Conservation (phyloP, 2,329 filamentous ascomycete genomes). For the Zymoseptoria pseudotritici region DNA sequence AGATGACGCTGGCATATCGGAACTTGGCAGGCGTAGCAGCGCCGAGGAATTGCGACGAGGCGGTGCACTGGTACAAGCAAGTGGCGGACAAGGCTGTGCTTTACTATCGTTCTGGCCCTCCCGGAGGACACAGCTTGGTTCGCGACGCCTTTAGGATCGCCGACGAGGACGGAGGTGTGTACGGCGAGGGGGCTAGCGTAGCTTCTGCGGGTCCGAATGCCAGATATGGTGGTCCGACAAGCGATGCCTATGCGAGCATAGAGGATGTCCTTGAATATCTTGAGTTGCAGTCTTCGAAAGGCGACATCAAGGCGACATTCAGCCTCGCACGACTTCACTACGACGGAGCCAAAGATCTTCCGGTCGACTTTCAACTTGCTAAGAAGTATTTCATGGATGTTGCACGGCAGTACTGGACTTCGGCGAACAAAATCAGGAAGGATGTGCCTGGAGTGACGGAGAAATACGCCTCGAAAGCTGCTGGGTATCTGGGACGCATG, state of each 20-base stretch:
- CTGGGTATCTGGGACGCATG: slow-evolving; percentile 82
- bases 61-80: slow-evolving; percentile 80
- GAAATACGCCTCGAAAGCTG: slow-evolving; percentile 72
- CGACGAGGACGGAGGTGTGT: slow-evolving; percentile 85
- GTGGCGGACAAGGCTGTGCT: slow-evolving; percentile 88
- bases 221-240: slow-evolving; percentile 62
- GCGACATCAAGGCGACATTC: slow-evolving; percentile 79
- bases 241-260: slow-evolving; percentile 75
- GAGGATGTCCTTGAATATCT: slow-evolving; percentile 94
- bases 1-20: slow-evolving; percentile 89
- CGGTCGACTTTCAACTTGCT: slow-evolving; percentile 64
- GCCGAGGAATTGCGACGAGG: slow-evolving; percentile 75
- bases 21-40: slow-evolving; percentile 80
- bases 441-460: slow-evolving; percentile 65
- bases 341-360: slow-evolving; percentile 70
- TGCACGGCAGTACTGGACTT: slow-evolving; percentile 72
- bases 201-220: slow-evolving; percentile 81
- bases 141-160: slow-evolving; percentile 77
- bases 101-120: slow-evolving; percentile 83
- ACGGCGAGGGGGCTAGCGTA: slow-evolving; percentile 88
- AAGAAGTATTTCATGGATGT: slow-evolving; percentile 76
- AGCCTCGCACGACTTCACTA: slow-evolving; percentile 82
- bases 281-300: slow-evolving; percentile 82
- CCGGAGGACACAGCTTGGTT: slow-evolving; percentile 72
- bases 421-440: slow-evolving; percentile 63